These are phyloP conservation scores for Circinella minor DNA, from an alignment of 371 early-diverging fungal species.

Conservation along the genomic window DNA sequence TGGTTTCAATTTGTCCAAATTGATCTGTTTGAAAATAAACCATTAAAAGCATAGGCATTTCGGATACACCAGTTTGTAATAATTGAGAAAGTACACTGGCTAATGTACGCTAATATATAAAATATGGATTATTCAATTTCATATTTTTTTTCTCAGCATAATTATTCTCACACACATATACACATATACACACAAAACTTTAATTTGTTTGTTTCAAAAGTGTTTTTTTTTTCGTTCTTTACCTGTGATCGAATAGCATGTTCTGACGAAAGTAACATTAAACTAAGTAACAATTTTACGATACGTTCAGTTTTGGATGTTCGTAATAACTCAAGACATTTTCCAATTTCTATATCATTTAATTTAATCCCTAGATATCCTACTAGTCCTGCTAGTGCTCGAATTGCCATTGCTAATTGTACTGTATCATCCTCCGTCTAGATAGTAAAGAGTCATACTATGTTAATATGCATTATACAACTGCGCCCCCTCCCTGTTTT, in stretches of 20 bases:
- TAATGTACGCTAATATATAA: constrained; percentile 25
- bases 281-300: constrained; percentile 6
- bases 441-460: background rate
- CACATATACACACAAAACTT: background rate
- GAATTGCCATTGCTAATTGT: constrained; percentile 30
- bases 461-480: too few relatives aligned
- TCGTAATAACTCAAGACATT: constrained; percentile 28
- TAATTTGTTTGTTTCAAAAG: background rate
- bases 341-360: constrained; percentile 28
- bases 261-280: constrained; percentile 10
- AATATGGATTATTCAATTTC: background rate
- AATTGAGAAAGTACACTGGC: constrained; percentile 27
- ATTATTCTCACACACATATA: background rate
- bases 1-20: constrained; percentile 42
- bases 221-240: background rate
- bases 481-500: too few relatives aligned
- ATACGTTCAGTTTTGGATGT: constrained; percentile 28
- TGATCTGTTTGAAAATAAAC: constrained; percentile 49
- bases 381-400: constrained; percentile 43
- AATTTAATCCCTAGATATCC: constrained; percentile 50
- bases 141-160: background rate
- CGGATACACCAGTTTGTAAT: constrained; percentile 38
- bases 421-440: constrained; percentile 18
- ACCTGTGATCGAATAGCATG: constrained; percentile 14
- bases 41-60: constrained; percentile 41